Percentiles rank a stretch among this genome's conserved stretches.
Evolutionary conservation across 768 basidiomycete genomes (phyloP).

Genomic region (Tricholoma hemisulphureum): DNA sequence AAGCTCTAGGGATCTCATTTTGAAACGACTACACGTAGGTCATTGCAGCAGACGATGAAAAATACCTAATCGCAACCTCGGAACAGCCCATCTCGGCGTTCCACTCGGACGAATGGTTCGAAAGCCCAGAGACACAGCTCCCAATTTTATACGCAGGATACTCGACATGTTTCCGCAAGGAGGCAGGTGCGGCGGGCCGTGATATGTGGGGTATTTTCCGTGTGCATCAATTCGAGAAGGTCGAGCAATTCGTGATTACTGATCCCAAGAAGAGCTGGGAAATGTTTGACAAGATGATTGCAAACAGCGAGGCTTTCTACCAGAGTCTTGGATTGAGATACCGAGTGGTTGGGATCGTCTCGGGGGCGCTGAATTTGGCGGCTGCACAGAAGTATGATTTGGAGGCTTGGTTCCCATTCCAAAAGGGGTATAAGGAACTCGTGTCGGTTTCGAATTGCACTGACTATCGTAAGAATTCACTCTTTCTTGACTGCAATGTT

Average conservation of each 20-base stretch:
- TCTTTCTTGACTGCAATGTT: background rate
- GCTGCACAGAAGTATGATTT: conserved; percentile 97
- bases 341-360: conserved; percentile 91
- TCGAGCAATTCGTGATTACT: conserved; percentile 96
- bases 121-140: conserved; percentile 87
- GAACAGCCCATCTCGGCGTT: conserved; percentile 98
- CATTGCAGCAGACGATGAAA: conserved; percentile 88
- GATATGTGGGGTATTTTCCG: conserved; percentile 99
- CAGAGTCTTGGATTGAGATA: conserved; percentile 93
- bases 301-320: conserved; percentile 90
- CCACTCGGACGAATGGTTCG: conserved; percentile 98
- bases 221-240: conserved; percentile 99
- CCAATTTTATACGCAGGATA: conserved; percentile 87
- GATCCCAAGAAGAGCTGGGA: conserved; percentile 94
- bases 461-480: conserved; percentile 82
- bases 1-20: background rate
- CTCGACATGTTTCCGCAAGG: conserved; percentile 98
- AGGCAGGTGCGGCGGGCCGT: conserved; percentile 94
- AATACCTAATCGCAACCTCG: conserved; percentile 98
- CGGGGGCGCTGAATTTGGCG: conserved; percentile 94
- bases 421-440: conserved; percentile 93
- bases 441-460: conserved; percentile 99
- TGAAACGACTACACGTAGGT: conserved; percentile 45
- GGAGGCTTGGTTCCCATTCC: conserved; percentile 99
- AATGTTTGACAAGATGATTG: conserved; percentile 90